Evolutionary conservation across 495 filamentous ascomycete species (phyloP), one percentile per base, ranked within the genome.

Genomic region (Hamigera avellanea): DNA sequence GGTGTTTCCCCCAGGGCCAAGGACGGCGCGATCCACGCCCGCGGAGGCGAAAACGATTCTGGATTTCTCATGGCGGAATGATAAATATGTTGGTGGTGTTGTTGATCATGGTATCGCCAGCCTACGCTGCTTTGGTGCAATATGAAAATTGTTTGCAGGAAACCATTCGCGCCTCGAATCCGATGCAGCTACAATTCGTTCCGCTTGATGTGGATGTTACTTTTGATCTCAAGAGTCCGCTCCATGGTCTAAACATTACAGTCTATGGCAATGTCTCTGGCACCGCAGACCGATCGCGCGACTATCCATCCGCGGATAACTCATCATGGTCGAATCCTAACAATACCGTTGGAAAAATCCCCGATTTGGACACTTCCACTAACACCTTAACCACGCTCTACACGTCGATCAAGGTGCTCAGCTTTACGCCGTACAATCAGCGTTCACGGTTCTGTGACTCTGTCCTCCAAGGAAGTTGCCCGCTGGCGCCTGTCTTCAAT

Each of bases 241-340:
- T 69, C 33, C 75, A 86, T 49, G 76, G 75, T 26, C 63, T 98
- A 19, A 75, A 74, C 39, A 61, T 95, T 18, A 94, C 78, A 1
- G 75, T 94, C 14, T 95, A 85, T 61, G 88, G 88, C 15, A 95
- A 95, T 57, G 86, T 96, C 14, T 79, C 78, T 17, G 91, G 91
- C 6, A 62, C 61, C 12, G 53, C 58, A 13, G 60, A 61, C 36
- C 29, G 43, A 19, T 49, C 65, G 14, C 34, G 56, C 3, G 41
- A 54, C 12, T 66, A 76, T 39, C 83, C 83, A 28, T 37, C 63
- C 3, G 51, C 59, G 28, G 53, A 71, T 31, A 59, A 71, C 44
- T 50, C 65, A 3, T 49, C 56, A 32, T 76, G 80, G 65, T 48
- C 32, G 1, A 66, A 85, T 49, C 45, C 62, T 0, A 76, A 69